Evolutionary conservation across 202 grass and related monocot species (phyloP).

Genomic region (Hordeum pubiflorum): DNA sequence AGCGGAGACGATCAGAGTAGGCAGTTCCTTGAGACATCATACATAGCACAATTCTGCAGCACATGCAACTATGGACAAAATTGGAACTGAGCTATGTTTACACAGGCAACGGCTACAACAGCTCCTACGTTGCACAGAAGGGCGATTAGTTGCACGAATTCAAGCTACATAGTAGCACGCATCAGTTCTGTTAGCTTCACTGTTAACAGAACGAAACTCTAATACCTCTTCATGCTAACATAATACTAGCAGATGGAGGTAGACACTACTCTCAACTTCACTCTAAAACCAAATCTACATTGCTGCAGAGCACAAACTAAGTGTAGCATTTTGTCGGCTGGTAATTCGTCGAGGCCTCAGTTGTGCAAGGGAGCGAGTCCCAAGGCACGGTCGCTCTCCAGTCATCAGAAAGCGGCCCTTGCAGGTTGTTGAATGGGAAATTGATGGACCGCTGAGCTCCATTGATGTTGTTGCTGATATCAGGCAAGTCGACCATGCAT

Average conservation of each 20-base stretch:
- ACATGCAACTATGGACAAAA: conserved; percentile 24
- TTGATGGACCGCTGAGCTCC: conserved; percentile 12
- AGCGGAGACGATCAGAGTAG: background rate
- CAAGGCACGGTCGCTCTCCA: conserved; percentile 64
- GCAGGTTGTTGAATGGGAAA: conserved; percentile 55
- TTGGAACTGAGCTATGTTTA: conserved; percentile 19
- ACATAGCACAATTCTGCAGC: background rate
- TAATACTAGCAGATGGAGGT: conserved; percentile 52
- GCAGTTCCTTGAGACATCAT: background rate
- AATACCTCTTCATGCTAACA: conserved; percentile 48
- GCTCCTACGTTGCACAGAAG: conserved; percentile 15
- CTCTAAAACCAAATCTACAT: conserved; percentile 29
- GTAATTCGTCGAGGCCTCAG: conserved; percentile 49
- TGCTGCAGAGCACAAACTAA: conserved; percentile 12
- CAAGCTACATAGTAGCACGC: conserved; percentile 14
- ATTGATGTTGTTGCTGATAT: conserved; percentile 2
- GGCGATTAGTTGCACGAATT: background rate
- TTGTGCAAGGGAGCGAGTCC: conserved; percentile 57
- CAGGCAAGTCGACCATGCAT: conserved; percentile 27
- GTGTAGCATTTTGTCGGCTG: conserved; percentile 45
- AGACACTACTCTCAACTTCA: conserved; percentile 12
- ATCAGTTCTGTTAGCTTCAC: conserved; percentile 51
- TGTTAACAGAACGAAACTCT: conserved; percentile 36
- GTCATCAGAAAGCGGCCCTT: conserved; percentile 53
- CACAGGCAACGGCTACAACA: background rate